Base-by-base conservation (phyloP, 495 filamentous ascomycete species). In the Podospora sp. region DNA sequence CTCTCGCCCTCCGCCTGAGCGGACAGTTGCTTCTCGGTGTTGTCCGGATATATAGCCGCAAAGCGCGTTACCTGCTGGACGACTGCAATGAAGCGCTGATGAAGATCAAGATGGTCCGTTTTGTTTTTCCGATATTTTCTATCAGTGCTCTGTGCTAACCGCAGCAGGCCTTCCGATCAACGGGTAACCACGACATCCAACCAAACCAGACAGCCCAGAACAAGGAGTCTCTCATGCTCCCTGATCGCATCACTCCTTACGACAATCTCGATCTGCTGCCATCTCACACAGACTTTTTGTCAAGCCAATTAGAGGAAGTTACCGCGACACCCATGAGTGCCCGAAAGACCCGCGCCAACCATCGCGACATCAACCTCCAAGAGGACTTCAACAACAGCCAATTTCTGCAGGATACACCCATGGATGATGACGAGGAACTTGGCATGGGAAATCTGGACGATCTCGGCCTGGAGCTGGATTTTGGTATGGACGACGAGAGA, bases 11-110 rank as follows among this genome's bases (percentile, higher is more conserved):
- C 69, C 92, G 95, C 69, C 81, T 98, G 61, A 97, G 93, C 78
- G 95, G 94, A 63, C 94, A 97, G 79, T 86, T 99, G 64, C 81
- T 99, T 69, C 84, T 99, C 62, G 95, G 95, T 80, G 95, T 99
- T 46, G 96, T 97, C 67, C 86, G 95, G 69, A 99, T 99, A 62
- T 98, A 99, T 78, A 96, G 93, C 75, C 86, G 96, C 66, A 99
- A 99, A 79, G 93, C 95, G 73, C 90, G 93, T 68, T 99, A 99
- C 76, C 83, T 99, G 16, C 81, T 97, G 49, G 95, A 98, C 75
- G 95, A 99, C 76, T 99, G 95, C 82, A 96, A 94, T 73, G 95
- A 99, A 79, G 94, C 95, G 26, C 81, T 98, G 64, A 88, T 95
- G 83, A 97, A 97, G 79, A 96, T 99, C 72, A 97, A 97, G 76